These are phyloP conservation scores for Fusarium ramigenum DNA, from an alignment of 2,329 filamentous ascomycete species.

Conservation along the genomic window DNA sequence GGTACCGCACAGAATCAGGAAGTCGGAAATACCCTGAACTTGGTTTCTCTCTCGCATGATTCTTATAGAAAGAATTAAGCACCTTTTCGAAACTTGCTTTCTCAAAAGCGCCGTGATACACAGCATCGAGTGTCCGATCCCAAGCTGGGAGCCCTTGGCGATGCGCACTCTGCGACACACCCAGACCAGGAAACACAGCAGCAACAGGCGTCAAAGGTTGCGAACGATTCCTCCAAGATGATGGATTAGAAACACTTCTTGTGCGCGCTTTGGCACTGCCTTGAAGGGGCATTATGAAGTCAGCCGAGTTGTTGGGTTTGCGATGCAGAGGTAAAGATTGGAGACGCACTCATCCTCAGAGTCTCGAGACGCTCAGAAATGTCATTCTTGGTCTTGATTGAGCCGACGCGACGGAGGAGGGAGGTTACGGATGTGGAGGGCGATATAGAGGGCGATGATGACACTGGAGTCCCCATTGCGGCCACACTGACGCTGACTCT, in stretches of 20 bases:
- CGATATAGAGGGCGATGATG: slow-evolving; percentile 13
- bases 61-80: slow-evolving; percentile 37
- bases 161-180: not conserved
- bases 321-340: not conserved
- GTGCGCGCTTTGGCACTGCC: slow-evolving; percentile 16
- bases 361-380: slow-evolving; percentile 22
- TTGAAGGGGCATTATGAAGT: slow-evolving; percentile 11
- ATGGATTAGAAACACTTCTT: slow-evolving; percentile 28
- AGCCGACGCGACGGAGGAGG: slow-evolving; percentile 25
- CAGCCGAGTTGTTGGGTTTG: not conserved
- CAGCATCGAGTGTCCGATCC: slow-evolving; percentile 50
- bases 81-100: slow-evolving; percentile 21
- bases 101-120: slow-evolving; percentile 43
- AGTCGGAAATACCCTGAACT: slow-evolving; percentile 36
- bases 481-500: slow-evolving; percentile 4
- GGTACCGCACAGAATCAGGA: slow-evolving; percentile 40
- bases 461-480: slow-evolving; percentile 17
- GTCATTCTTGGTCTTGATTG: slow-evolving; percentile 8
- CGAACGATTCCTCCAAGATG: not conserved
- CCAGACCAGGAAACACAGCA: not conserved
- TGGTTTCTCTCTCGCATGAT: slow-evolving; percentile 17
- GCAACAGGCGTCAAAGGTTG: slow-evolving; percentile 8
- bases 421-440: slow-evolving; percentile 23
- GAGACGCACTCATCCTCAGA: slow-evolving; percentile 31
- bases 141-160: slow-evolving; percentile 44